phyloP scores from a whole-genome alignment of 108 stramenopile genomes.

The Cyclotella sp. region DNA sequence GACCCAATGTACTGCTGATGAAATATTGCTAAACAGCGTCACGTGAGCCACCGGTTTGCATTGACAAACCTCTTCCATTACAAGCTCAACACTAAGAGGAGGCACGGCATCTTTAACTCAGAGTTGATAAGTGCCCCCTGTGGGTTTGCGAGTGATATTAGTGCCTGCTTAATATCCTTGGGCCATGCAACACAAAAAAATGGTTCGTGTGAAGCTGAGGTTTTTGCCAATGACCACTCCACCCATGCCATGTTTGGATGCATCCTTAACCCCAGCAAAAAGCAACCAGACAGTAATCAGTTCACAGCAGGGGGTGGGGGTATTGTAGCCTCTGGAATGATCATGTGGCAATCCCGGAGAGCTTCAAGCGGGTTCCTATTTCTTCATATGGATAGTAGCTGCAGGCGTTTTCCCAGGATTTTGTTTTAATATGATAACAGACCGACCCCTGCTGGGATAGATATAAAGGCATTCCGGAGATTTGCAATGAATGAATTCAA shows the following conservation, averaged over 20 bases:
- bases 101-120: too few species aligned
- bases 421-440: neutral
- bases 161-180: neutral
- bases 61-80: constrained; percentile 25
- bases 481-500: neutral
- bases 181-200: neutral
- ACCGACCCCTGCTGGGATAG: neutral
- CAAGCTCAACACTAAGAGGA: constrained; percentile 18
- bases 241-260: too few species aligned
- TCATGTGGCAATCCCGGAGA: neutral
- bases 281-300: neutral
- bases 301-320: constrained; percentile 1
- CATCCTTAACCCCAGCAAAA: neutral
- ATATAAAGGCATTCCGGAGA: constrained; percentile 9
- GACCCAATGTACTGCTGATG: constrained; percentile 8
- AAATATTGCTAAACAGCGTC: too few species aligned
- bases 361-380: neutral
- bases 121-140: too few species aligned
- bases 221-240: neutral
- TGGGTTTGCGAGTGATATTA: constrained; percentile 5
- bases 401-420: neutral
- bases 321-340: neutral
- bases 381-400: neutral
- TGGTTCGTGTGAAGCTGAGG: neutral
- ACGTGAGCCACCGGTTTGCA: too few species aligned